These are phyloP conservation scores for Boletus reticuloceps DNA, from an alignment of 768 basidiomycete species.

Conservation along the genomic window DNA sequence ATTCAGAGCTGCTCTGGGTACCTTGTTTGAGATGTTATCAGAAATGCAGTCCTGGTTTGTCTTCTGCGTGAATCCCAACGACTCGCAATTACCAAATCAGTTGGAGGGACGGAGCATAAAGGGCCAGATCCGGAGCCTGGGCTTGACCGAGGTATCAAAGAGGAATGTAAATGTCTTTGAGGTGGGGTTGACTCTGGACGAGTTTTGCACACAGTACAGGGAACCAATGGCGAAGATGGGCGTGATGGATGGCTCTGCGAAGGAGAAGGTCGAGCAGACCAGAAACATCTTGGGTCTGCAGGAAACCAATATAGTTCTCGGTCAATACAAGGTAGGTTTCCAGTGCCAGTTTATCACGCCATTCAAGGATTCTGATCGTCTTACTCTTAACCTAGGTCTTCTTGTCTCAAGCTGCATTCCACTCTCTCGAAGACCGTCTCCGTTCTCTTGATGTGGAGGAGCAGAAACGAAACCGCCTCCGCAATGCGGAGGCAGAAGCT, in stretches of 20 bases:
- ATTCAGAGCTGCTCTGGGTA: conserved; percentile 41
- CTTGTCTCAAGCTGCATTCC: conserved; percentile 83
- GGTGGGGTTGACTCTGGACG: conserved; percentile 79
- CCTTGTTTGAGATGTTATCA: conserved; percentile 81
- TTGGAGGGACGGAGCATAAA: conserved; percentile 90
- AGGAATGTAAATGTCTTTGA: conserved; percentile 69
- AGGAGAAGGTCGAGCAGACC: conserved; percentile 60
- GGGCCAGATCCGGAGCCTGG: conserved; percentile 82
- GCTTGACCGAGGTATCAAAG: conserved; percentile 74
- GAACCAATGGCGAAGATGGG: conserved; percentile 59
- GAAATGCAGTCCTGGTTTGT: conserved; percentile 91
- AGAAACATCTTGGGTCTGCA: conserved; percentile 52
- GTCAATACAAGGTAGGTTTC: conserved; percentile 71
- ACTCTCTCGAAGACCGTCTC: conserved; percentile 84
- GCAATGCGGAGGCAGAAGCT: conserved; percentile 72
- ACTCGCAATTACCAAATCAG: conserved; percentile 92
- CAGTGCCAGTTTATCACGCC: not conserved
- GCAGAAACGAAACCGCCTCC: conserved; percentile 69
- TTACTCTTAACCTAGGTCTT: conserved; percentile 61
- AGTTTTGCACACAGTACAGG: conserved; percentile 83
- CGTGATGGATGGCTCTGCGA: conserved; percentile 55
- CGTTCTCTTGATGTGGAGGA: conserved; percentile 84
- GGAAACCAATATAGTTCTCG: conserved; percentile 76
- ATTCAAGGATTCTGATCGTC: conserved; percentile 4
- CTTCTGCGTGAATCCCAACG: conserved; percentile 93